A percentile compares a stretch with the other conserved stretches of the same genome.
phyloP scores from a whole-genome alignment of 2,329 filamentous ascomycete genomes.

The Arthrobotrys sinensis region DNA sequence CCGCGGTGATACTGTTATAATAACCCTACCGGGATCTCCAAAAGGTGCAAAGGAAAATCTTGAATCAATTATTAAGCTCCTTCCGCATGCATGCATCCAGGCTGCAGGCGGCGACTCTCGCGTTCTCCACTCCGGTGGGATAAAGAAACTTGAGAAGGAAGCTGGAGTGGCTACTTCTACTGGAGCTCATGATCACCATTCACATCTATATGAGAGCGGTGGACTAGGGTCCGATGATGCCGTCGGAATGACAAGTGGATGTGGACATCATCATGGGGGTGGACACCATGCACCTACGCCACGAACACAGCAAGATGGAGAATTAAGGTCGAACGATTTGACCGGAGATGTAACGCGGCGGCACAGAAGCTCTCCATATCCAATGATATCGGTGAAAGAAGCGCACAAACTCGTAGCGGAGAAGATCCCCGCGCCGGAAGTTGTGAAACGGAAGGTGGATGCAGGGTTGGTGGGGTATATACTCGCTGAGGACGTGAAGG shows the following conservation, averaged over 20 bases:
- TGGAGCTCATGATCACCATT: constrained; percentile 65
- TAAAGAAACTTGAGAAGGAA: constrained; percentile 86
- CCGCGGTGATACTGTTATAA: constrained; percentile 82
- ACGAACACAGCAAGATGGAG: constrained; percentile 73
- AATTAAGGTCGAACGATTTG: constrained; percentile 69
- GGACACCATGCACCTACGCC: constrained; percentile 73
- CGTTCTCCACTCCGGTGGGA: constrained; percentile 81
- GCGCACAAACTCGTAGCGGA: constrained; percentile 81
- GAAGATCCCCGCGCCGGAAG: constrained; percentile 77
- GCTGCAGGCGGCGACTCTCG: constrained; percentile 87
- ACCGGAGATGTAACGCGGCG: constrained; percentile 72
- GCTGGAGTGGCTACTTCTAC: constrained; percentile 74
- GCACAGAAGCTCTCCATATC: constrained; percentile 88
- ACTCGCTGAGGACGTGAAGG: constrained; percentile 84
- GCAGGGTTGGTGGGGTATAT: constrained; percentile 80
- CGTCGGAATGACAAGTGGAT: constrained; percentile 54
- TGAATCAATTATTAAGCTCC: constrained; percentile 86
- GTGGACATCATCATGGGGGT: constrained; percentile 71
- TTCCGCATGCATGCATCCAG: constrained; percentile 95
- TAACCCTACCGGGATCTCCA: constrained; percentile 93
- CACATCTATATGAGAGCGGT: constrained; percentile 48
- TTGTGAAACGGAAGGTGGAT: constrained; percentile 75
- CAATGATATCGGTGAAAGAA: constrained; percentile 88
- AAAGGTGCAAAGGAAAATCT: constrained; percentile 97
- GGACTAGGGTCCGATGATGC: constrained; percentile 48